phyloP scores from a whole-genome alignment of 108 stramenopile species.

The Pseudonitzschia multiseries region DNA sequence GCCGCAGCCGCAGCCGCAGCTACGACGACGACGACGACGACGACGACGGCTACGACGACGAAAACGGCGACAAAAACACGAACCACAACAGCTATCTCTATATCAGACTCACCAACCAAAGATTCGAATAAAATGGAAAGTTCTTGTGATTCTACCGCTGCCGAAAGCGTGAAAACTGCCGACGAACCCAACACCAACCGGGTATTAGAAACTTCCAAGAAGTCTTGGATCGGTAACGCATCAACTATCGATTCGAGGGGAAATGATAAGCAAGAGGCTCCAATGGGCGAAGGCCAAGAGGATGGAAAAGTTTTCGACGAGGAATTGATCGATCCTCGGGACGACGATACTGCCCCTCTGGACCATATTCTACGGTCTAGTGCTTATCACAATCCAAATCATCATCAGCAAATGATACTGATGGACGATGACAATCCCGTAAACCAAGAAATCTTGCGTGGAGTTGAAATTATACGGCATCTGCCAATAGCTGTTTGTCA shows the following conservation, averaged over 20 bases:
- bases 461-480: conserved; percentile 46
- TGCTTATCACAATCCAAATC: background rate
- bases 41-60: too few relatives aligned
- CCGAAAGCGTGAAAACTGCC: background rate
- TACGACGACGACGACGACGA: too few relatives aligned
- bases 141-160: background rate
- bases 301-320: background rate
- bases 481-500: conserved; percentile 51
- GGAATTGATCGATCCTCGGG: background rate
- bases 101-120: background rate
- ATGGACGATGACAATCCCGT: conserved; percentile 2
- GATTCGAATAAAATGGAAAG: background rate
- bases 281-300: background rate
- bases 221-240: background rate
- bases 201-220: background rate
- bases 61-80: background rate
- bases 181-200: background rate
- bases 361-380: conserved; percentile 5
- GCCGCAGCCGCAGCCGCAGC: background rate
- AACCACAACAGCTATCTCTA: background rate
- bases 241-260: too few relatives aligned
- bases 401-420: background rate
- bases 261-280: background rate
- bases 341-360: conserved; percentile 1
- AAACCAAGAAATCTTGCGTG: conserved; percentile 33